phyloP scores from a whole-genome alignment of 345 rosid genomes.

The Syzygium aromaticum region DNA sequence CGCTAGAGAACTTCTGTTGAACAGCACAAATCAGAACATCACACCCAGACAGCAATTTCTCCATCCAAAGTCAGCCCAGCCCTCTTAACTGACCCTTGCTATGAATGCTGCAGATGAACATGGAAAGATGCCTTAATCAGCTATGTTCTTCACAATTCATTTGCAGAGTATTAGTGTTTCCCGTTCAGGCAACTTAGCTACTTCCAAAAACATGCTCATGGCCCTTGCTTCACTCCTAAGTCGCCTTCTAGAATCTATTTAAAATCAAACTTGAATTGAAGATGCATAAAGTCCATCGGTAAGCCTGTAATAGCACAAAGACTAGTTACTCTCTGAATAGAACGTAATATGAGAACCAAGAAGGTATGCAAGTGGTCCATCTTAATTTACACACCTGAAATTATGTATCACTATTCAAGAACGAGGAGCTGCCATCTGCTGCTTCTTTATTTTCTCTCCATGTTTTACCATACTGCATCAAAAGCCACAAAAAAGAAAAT shows the following conservation, averaged over 20 bases:
- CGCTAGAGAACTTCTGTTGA: background rate
- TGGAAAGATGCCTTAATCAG: background rate
- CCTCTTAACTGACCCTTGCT: background rate
- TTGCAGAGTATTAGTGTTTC: background rate
- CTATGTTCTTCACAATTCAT: background rate
- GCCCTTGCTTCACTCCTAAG: background rate
- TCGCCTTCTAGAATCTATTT: background rate
- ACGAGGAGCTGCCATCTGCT: conserved; percentile 94
- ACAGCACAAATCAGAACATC: background rate
- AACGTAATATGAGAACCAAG: background rate
- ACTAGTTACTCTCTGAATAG: background rate
- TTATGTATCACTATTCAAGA: conserved; percentile 22
- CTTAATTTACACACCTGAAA: background rate
- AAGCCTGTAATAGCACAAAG: background rate
- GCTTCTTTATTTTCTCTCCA: conserved; percentile 69
- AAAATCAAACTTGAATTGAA: background rate
- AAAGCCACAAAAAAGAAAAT: background rate
- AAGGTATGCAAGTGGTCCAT: background rate
- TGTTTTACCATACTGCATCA: conserved; percentile 66
- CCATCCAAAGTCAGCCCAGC: background rate
- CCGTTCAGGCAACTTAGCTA: background rate
- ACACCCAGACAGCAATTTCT: background rate
- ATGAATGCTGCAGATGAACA: background rate
- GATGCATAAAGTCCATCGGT: background rate
- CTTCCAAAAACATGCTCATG: background rate